Evolutionary conservation across 1,284 basidiomycete species (phyloP).

Genomic region (Testicularia cyperi): DNA sequence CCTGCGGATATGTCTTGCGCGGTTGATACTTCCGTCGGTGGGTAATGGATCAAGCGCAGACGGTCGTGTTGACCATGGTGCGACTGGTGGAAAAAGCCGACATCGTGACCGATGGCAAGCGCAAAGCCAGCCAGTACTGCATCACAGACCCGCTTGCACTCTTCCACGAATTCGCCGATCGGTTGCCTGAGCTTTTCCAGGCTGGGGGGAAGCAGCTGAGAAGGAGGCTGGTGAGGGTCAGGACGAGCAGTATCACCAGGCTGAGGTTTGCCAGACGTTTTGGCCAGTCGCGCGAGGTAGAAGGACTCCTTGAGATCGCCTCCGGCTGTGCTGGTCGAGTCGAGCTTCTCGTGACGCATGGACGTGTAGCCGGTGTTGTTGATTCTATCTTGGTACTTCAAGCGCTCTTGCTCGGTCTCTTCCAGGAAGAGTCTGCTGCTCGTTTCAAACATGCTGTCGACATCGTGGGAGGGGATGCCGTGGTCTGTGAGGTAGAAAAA

Average conservation of each 20-base stretch:
- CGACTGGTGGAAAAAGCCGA: constrained; percentile 17
- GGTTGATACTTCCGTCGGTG: constrained; percentile 16
- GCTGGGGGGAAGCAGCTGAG: constrained; percentile 26
- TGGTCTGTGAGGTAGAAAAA: constrained; percentile 52
- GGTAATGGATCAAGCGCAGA: constrained; percentile 50
- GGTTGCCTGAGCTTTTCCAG: constrained; percentile 7
- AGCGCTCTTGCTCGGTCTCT: constrained; percentile 7
- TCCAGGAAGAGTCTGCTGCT: constrained; percentile 33
- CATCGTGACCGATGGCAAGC: constrained; percentile 24
- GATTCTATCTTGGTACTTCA: constrained; percentile 9
- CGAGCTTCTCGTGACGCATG: constrained; percentile 24
- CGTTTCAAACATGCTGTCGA: constrained; percentile 29
- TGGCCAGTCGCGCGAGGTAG: constrained; percentile 30
- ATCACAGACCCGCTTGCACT: constrained; percentile 33
- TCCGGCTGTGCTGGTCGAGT: constrained; percentile 12
- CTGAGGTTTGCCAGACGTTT: constrained; percentile 1
- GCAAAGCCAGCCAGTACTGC: constrained; percentile 39
- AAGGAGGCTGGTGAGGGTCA: constrained; percentile 10
- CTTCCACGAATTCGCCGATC: constrained; percentile 27
- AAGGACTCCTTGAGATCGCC: constrained; percentile 55
- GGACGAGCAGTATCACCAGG: not conserved
- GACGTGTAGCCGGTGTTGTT: constrained; percentile 42
- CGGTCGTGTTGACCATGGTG: constrained; percentile 43
- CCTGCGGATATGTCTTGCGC: not conserved
- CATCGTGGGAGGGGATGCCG: constrained; percentile 24